Base-by-base conservation (phyloP, 2,329 filamentous ascomycete species). In the Aspergillus uvarum region DNA sequence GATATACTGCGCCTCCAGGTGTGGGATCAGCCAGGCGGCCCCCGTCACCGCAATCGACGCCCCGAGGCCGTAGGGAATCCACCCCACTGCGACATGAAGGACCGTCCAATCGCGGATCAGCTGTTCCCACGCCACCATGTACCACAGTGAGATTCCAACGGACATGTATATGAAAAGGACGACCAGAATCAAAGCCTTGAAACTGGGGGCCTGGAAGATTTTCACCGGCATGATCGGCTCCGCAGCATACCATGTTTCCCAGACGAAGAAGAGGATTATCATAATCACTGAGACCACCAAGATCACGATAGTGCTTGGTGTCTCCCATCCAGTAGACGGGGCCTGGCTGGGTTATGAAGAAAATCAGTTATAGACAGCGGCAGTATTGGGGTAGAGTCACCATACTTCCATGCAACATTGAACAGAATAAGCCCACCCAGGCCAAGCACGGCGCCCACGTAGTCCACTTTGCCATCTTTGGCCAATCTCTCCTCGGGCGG, bases 401-500 rank as follows among this genome's bases (percentile, higher is more conserved):
- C 74, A 71, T 63, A 82, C 81, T 82, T 83, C 77, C 81, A 83
- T 1, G 76, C 76, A n/a, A 84, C 74, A 56, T 81, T 83, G 59
- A 83, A 83, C 0, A 82, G 64, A 1, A 82, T 68, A n/a, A 83
- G 64, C 5, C 76, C 74, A 14, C 69, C 64, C 1, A 77, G 68
- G 0, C 76, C 80, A 3, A 81, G 68, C 6, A 67, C 68, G 2
- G 74, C 74, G 0, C 79, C 82, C 11, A 77, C 57, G 62, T 71
- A 78, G 57, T 80, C 78, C 26, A 79, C 70, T 26, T 69, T 73
- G 11, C 51, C 51, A 10, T 2, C 77, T 78, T 24, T 74, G 5
- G 24, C 24, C 24, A 26, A 26, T 26, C 24, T 5, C 24, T 26
- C 24, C 1, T 26, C 24, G 24, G 5, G 24, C 24, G 24, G 24